These are phyloP conservation scores for Solanum sitiens DNA, from an alignment of 257 asterid genomes.

Conservation along the genomic window DNA sequence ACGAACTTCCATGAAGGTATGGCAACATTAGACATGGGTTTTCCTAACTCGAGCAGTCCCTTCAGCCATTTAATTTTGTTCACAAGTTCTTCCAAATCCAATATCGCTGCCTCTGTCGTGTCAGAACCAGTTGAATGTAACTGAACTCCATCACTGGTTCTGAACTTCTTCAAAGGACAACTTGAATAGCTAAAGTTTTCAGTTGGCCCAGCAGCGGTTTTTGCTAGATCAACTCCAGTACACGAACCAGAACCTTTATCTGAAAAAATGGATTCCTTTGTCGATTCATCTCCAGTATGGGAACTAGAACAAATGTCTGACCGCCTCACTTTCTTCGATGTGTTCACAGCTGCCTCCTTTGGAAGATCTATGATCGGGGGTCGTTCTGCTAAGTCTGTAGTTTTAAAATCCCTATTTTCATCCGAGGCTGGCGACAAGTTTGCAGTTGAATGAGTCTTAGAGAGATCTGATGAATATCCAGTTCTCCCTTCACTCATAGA, in stretches of 20 bases:
- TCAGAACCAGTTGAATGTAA: conserved; percentile 1
- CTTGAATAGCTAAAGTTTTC: neutral
- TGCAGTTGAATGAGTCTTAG: neutral
- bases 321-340: neutral
- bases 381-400: neutral
- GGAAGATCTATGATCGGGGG: neutral
- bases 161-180: neutral
- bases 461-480: neutral
- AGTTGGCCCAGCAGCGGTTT: neutral
- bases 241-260: neutral
- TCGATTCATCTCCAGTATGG: neutral
- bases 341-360: neutral
- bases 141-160: neutral
- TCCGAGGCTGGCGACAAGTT: neutral
- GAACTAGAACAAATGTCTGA: neutral
- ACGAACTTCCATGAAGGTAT: conserved; percentile 13
- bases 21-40: neutral
- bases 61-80: conserved; percentile 21
- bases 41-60: neutral
- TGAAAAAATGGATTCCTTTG: neutral
- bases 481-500: neutral
- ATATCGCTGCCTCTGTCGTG: conserved; percentile 14
- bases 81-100: conserved; percentile 16
- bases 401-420: neutral
- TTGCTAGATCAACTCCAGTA: neutral